Evolutionary conservation across 1,139 yeast species (phyloP), one percentile per base, ranked within the genome.

Genomic region (Blastobotrys ciferrii): DNA sequence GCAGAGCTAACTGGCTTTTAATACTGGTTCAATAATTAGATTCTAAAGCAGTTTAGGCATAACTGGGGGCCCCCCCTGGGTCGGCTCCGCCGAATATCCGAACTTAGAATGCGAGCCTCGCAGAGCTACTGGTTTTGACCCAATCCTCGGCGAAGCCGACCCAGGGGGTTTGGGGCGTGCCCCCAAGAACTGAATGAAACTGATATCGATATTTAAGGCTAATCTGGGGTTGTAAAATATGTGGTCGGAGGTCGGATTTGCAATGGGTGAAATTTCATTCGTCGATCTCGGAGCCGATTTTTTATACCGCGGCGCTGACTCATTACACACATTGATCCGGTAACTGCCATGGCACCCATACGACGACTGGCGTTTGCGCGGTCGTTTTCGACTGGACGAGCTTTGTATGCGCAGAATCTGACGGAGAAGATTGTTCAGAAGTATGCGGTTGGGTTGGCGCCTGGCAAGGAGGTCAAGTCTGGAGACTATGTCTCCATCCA

Each of bases 401-500:
- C 28, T 9, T 36, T 45, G 9, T 38, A 40, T 30, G 68, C 70
- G 30, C 98, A 91, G 68, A 91, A 88, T 62, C 70, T 92, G 61
- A 91, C 97, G 20, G 98, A 92, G 70, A 94, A 94, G 70, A 88
- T 94, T 54, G 97, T 89, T 7, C 98, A 92, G 66, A 80, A 79
- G 63, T 91, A 87, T 65, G 95, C 98, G 2, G 95, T 89, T 19
- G 95, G 92, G 2, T 67, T 87, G 43, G 78, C 88, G 14, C 63
- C 74, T 17, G 83, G 80, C 43, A 91, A 91, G 65, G 66, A 74
- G 52, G 96, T 92, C 30, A 81, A 74, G 60, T 77, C 89, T 50
- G 98, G 98, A 15, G 98, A 94, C 71, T 92, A 91, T 70, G 98
- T 94, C 48, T 82, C 96, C 5, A 91, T 94, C 64, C 80, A 76